Percentiles rank a stretch among this genome's conserved stretches.
These are phyloP conservation scores for Suhomyces yuchorum DNA, from an alignment of 1,139 yeast species.

Conservation along the genomic window DNA sequence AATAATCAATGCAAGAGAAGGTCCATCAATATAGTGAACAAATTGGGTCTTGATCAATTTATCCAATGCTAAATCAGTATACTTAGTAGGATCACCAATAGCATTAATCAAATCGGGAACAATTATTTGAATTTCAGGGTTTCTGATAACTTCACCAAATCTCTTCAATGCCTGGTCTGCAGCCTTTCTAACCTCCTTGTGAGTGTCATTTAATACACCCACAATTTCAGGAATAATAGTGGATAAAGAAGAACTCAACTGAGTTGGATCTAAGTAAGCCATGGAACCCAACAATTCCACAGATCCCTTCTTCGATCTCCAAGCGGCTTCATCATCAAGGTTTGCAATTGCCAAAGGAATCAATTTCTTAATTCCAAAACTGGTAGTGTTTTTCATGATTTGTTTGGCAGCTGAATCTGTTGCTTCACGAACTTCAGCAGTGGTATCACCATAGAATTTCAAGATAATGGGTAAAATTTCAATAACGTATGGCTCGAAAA, in stretches of 20 bases:
- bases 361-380: conserved; percentile 86
- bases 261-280: conserved; percentile 97
- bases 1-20: conserved; percentile 90
- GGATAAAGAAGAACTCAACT: conserved; percentile 84
- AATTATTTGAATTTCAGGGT: conserved; percentile 90
- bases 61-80: conserved; percentile 87
- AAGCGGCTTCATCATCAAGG: conserved; percentile 84
- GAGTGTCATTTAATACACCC: conserved; percentile 91
- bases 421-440: conserved; percentile 84
- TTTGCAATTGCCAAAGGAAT: conserved; percentile 89
- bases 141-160: conserved; percentile 95
- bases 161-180: conserved; percentile 87
- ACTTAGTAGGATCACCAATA: conserved; percentile 90
- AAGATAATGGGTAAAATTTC: conserved; percentile 83
- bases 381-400: conserved; percentile 89
- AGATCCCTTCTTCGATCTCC: conserved; percentile 97
- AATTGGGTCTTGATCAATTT: conserved; percentile 87
- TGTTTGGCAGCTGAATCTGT: conserved; percentile 84
- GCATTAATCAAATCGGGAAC: conserved; percentile 92
- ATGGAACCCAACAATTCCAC: conserved; percentile 94
- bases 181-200: conserved; percentile 93
- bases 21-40: conserved; percentile 97
- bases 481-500: conserved; percentile 91
- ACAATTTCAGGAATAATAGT: conserved; percentile 95
- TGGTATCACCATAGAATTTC: conserved; percentile 80